Evolutionary conservation across 106 monocot species (phyloP), one percentile per base, ranked within the genome.

Genomic region (Cymbidium sinense): DNA sequence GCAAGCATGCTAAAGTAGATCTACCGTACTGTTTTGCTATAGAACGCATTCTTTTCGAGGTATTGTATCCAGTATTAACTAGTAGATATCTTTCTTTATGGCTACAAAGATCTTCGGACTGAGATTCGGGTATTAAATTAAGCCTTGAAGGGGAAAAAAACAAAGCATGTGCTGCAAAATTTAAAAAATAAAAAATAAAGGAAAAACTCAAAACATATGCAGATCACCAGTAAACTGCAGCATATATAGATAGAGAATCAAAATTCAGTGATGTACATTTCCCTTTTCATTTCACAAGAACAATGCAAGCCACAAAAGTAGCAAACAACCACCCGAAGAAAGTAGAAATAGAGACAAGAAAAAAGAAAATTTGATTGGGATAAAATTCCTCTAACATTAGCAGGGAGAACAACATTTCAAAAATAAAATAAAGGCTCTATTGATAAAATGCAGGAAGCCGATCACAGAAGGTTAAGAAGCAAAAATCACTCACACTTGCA

Each of bases 401-500:
- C 67, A 31, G 33, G 33, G 15, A 33, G 31, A 67, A 67, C 64
- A 64, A 64, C 67, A 31, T 33, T 67, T 67, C 33, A 31, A 33
- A 67, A 15, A 31, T 29, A 67, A 67, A 25, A 3, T 13, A 33
- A 67, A 67, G 58, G n/a, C 21, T 1, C 31, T 17, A 67, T 31
- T 67, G 67, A 67, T 67, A 29, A 37, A 71, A 39, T 34, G n/a
- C 36, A 37, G 71, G 34, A 71, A 39, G 34, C 20, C 15, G n/a
- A 39, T 20, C 20, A 6, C 37, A 67, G 7, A 39, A 71, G 37
- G 6, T 36, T 20, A 71, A 37, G 37, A 35, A 39, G 37, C 71
- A 71, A 39, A n/a, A 37, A 37, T 67, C 19, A 71, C 71, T 71
- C 71, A 71, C 71, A 20, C 4, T 36, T 71, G 71, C 37, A 71